Percentiles rank a stretch among this genome's conserved stretches.
Conservation (phyloP, 768 basidiomycete species). For the Xerocomus spinulosus region DNA sequence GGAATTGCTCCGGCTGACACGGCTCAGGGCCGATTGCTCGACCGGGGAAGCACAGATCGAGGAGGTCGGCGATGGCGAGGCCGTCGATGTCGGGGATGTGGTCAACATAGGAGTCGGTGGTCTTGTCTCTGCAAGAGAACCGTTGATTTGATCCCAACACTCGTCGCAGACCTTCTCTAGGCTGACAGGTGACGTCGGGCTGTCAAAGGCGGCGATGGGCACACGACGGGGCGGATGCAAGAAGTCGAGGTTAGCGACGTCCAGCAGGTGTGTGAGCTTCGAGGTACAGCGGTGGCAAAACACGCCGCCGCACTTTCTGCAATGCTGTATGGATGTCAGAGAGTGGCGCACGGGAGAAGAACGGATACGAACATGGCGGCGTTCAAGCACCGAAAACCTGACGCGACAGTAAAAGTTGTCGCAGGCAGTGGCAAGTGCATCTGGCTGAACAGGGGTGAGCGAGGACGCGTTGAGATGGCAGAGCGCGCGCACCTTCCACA, state of each 20-base stretch:
- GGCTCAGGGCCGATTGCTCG: slow-evolving; percentile 23
- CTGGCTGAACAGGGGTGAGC: slow-evolving; percentile 43
- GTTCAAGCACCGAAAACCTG: slow-evolving; percentile 63
- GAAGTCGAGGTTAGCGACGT: slow-evolving; percentile 67
- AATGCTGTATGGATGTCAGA: slow-evolving; percentile 49
- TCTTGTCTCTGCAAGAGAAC: slow-evolving; percentile 36
- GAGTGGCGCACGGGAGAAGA: background rate
- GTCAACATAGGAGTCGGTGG: slow-evolving; percentile 38
- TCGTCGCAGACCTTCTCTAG: slow-evolving; percentile 69
- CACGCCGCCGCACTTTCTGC: slow-evolving; percentile 79
- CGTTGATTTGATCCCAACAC: slow-evolving; percentile 72
- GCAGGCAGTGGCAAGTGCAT: slow-evolving; percentile 56
- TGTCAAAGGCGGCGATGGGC: slow-evolving; percentile 54
- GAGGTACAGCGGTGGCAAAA: slow-evolving; percentile 64
- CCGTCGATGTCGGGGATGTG: slow-evolving; percentile 28
- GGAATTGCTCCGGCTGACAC: slow-evolving; percentile 26
- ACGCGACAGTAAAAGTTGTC: slow-evolving; percentile 71
- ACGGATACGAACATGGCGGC: slow-evolving; percentile 58
- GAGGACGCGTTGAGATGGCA: background rate
- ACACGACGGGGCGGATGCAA: slow-evolving; percentile 65
- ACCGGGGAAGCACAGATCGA: slow-evolving; percentile 33
- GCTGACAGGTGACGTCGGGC: slow-evolving; percentile 55
- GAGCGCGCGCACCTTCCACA: slow-evolving; percentile 63
- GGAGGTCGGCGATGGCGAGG: slow-evolving; percentile 31
- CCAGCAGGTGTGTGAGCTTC: slow-evolving; percentile 59